phyloP scores from a whole-genome alignment of 1,139 yeast species.

The Diutina sp. region DNA sequence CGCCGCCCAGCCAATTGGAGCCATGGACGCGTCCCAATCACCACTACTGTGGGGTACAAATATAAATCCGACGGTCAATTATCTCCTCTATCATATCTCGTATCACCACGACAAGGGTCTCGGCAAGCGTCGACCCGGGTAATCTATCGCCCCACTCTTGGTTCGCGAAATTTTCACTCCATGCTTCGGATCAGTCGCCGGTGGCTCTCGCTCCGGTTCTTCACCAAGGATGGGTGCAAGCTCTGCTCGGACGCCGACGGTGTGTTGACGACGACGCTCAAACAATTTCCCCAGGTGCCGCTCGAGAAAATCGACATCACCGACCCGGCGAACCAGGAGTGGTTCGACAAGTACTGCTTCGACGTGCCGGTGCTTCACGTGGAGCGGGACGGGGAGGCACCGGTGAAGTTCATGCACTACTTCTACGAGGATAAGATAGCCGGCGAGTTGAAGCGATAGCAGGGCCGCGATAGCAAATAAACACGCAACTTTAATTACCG shows the following conservation, averaged over 20 bases:
- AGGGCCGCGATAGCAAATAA: background rate
- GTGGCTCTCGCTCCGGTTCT: constrained; percentile 29
- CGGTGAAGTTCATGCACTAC: constrained; percentile 67
- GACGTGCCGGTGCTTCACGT: constrained; percentile 86
- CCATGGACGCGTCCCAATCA: too few relatives aligned
- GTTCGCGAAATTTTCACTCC: background rate
- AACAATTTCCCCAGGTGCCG: constrained; percentile 15
- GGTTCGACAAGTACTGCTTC: constrained; percentile 78
- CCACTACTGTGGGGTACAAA: too few relatives aligned
- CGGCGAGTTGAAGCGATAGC: constrained; percentile 23
- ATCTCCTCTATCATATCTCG: background rate
- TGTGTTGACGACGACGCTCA: constrained; percentile 31
- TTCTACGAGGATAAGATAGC: constrained; percentile 45
- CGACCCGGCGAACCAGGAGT: constrained; percentile 48
- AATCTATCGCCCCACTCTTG: too few relatives aligned
- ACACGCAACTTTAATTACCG: background rate
- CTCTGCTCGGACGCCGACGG: constrained; percentile 63
- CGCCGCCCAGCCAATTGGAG: too few relatives aligned
- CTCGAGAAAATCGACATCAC: constrained; percentile 53
- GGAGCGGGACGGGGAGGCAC: constrained; percentile 33
- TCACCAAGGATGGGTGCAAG: constrained; percentile 70
- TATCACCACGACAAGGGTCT: background rate
- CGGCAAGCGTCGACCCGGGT: too few relatives aligned
- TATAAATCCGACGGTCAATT: too few relatives aligned
- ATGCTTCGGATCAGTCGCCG: background rate